Evolutionary conservation across 2,329 filamentous ascomycete genomes (phyloP).

Genomic region (Plectosphaerella plurivora): DNA sequence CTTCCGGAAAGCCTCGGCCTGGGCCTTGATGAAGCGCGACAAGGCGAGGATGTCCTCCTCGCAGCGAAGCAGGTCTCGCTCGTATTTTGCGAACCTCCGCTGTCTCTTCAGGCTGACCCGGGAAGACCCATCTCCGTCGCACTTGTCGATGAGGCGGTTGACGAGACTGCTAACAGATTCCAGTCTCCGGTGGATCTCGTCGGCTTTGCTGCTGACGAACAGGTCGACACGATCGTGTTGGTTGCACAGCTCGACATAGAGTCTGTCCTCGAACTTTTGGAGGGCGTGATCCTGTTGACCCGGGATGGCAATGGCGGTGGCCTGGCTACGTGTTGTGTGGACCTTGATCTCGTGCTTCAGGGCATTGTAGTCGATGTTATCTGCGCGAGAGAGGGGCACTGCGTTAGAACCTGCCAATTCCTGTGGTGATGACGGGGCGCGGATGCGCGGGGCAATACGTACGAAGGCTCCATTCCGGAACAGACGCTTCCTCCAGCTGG

Average conservation of each 20-base stretch:
- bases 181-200: slow-evolving; percentile 69
- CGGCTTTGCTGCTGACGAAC: slow-evolving; percentile 75
- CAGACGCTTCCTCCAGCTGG: slow-evolving; percentile 68
- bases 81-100: slow-evolving; percentile 48
- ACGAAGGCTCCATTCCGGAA: slow-evolving; percentile 79
- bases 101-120: slow-evolving; percentile 40
- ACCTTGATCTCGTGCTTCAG: slow-evolving; percentile 81
- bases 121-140: slow-evolving; percentile 25
- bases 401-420: neutral
- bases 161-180: slow-evolving; percentile 45
- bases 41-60: slow-evolving; percentile 69
- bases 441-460: slow-evolving; percentile 23
- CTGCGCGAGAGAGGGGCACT: slow-evolving; percentile 32
- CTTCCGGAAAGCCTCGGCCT: slow-evolving; percentile 74
- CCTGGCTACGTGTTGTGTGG: slow-evolving; percentile 68
- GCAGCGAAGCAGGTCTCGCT: slow-evolving; percentile 49
- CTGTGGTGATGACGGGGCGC: slow-evolving; percentile 2
- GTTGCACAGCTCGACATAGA: slow-evolving; percentile 65
- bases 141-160: slow-evolving; percentile 41
- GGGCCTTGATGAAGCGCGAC: slow-evolving; percentile 67
- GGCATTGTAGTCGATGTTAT: slow-evolving; percentile 87
- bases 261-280: slow-evolving; percentile 63
- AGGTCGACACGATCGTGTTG: slow-evolving; percentile 76
- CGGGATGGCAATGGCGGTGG: slow-evolving; percentile 68
- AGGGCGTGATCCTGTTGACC: slow-evolving; percentile 59